Base-by-base conservation (phyloP, 1,284 basidiomycete species). In the Ceratobasidium sp. region DNA sequence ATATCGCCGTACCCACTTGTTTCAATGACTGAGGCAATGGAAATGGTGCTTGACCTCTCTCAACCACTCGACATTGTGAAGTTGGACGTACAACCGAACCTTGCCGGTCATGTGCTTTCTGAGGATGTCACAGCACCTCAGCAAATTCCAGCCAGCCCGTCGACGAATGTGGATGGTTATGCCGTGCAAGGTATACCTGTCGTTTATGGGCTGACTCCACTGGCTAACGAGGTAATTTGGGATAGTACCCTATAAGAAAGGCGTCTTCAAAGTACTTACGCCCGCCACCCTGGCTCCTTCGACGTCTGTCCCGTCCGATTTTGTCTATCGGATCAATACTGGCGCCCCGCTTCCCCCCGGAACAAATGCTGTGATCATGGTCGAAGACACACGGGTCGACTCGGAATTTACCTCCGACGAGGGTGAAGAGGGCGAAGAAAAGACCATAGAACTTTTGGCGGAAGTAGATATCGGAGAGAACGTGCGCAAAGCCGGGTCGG, bases 151-250 rank as follows among this genome's bases (percentile, higher is more conserved):
- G 78, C 80, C 13, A 85, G 85, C 0, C 81, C 83, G 3, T 94
- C 92, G 0, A 95, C 93, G 6, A 96, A 89, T 75, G 93, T 95
- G 11, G 94, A 96, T 79, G 95, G 94, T 0, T 96, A 96, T 79
- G 95, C 94, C 1, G 80, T 95, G 1, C 83, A 86, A 76, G 88
- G 91, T 92, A 78, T 73, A 26, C 3, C 13, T 13, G 74, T 26
- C 13, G 28, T 41, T 32, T 7, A 21, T n/a, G 32, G 3, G 16
- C 43, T 64, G 72, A 57, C 26, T 74, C 76, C 18, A 75, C 6
- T 26, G 1, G n/a, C 18, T 44, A 76, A 58, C 16, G 14, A 16
- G 9, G 30, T 28, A 5, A 21, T 21, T 54, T 38, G 18, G 35
- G 43, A n/a, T 28, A 69, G 64, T 57, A 13, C 64, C 64, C 3